phyloP scores from a whole-genome alignment of 257 asterid species.

The Agastache rugosa region DNA sequence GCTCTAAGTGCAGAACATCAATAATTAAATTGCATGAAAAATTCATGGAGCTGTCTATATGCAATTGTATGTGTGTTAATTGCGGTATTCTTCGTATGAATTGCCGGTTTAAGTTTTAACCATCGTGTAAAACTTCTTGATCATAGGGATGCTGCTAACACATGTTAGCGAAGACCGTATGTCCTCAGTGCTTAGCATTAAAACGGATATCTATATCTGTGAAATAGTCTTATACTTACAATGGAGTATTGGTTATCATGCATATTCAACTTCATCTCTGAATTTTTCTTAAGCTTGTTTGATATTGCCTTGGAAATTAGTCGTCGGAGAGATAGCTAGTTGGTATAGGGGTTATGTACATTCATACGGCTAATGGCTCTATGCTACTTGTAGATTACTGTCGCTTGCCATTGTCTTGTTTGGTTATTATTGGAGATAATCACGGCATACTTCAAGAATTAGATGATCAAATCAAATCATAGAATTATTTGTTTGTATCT shows the following conservation, averaged over 20 bases:
- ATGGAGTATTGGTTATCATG: not conserved
- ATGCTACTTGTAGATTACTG: not conserved
- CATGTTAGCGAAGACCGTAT: not conserved
- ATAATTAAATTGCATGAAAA: not conserved
- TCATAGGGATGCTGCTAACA: not conserved
- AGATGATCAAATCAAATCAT: too few relatives aligned
- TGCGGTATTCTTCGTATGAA: not conserved
- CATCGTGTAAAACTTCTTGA: not conserved
- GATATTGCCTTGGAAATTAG: not conserved
- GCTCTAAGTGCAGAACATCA: not conserved
- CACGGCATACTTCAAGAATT: too few relatives aligned
- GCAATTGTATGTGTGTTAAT: not conserved
- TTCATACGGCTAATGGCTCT: not conserved
- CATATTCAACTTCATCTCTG: not conserved
- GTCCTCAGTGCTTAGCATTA: not conserved
- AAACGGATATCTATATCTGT: not conserved
- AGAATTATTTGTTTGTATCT: too few relatives aligned
- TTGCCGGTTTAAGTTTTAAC: not conserved
- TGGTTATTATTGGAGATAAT: too few relatives aligned
- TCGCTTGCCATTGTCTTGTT: not conserved
- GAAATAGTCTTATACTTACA: not conserved
- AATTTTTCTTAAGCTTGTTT: not conserved
- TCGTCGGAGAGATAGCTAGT: constrained; percentile 2
- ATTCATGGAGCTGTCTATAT: constrained; percentile 1
- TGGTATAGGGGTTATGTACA: not conserved